Evolutionary conservation across 108 stramenopile species (phyloP), one percentile per base, ranked within the genome.

Genomic region (Pinguiococcus pyrenoidosus): DNA sequence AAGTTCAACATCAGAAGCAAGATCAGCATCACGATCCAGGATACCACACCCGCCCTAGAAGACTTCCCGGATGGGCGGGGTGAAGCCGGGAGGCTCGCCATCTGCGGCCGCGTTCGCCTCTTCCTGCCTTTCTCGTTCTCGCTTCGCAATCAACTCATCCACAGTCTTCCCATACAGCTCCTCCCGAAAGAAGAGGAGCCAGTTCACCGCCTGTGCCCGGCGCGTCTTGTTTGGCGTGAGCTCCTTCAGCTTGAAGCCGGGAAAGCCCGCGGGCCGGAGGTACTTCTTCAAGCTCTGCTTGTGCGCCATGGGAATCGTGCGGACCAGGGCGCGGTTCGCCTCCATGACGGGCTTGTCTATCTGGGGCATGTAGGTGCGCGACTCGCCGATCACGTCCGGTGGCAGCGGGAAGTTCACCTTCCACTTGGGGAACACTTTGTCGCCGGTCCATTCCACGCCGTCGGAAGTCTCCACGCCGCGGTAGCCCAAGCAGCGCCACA

Each of bases 181-280:
- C 40, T 84, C 82, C 23, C 83, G 60, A 61, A 72, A 90, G 55
- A 69, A 90, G 5, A 90, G 44, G 9, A 90, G 39, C 88, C 88
- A 90, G 51, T 86, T 90, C 29, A 77, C 73, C 41, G 79, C 86
- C 59, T 95, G 92, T 12, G 88, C 92, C 12, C 92, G 44, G 34
- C 92, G 70, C 8, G 92, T 94, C 57, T 82, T 76, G 73, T 94
- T 90, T 41, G 92, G 92, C n/a, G 89, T 91, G 40, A 94, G 71
- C 54, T 84, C 87, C 16, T 72, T 70, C 42, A 86, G 49, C 66
- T 74, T 64, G 60, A 69, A 86, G 20, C 88, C 88, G 8, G 34
- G 79, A 55, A 82, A 90, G 24, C 92, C 92, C 29, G 76, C 44
- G 4, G 86, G 84, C 37, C 65, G 73, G 40, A 91, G 51, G 24